Evolutionary conservation across 768 basidiomycete genomes (phyloP).

Genomic region (Strobilomyces dryophilus): DNA sequence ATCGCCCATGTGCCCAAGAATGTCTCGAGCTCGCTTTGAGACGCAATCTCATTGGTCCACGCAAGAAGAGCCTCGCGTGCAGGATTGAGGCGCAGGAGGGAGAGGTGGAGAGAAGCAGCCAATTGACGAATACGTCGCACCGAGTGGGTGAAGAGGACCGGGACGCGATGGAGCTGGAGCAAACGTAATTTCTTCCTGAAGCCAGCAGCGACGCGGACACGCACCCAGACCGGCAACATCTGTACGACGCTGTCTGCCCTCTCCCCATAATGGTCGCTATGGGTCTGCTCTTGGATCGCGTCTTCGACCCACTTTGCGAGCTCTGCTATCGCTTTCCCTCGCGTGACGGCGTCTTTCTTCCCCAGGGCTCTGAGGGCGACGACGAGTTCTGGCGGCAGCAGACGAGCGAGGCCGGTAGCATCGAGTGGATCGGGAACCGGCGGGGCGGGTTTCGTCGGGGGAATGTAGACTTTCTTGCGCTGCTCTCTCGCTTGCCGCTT

Average conservation of each 20-base stretch:
- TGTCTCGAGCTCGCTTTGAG: constrained; percentile 47
- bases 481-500: constrained; percentile 58
- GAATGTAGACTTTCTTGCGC: constrained; percentile 80
- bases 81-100: constrained; percentile 54
- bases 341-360: constrained; percentile 89
- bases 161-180: constrained; percentile 77
- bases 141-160: constrained; percentile 75
- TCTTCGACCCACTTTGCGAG: constrained; percentile 64
- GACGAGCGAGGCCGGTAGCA: constrained; percentile 68
- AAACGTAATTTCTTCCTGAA: constrained; percentile 2
- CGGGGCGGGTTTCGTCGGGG: constrained; percentile 75
- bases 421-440: constrained; percentile 83
- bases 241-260: constrained; percentile 38
- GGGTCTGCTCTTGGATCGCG: constrained; percentile 39
- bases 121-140: constrained; percentile 69
- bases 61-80: constrained; percentile 47
- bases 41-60: constrained; percentile 46
- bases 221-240: constrained; percentile 89
- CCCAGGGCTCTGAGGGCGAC: constrained; percentile 75
- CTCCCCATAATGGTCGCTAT: constrained; percentile 3
- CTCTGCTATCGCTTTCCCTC: constrained; percentile 82
- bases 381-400: constrained; percentile 75
- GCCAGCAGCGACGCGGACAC: constrained; percentile 24
- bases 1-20: constrained; percentile 74
- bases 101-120: constrained; percentile 56